A percentile compares a stretch with the other conserved stretches of the same genome.
phyloP scores from a whole-genome alignment of 305 asterid genomes.

The Fraxinus paxiana region DNA sequence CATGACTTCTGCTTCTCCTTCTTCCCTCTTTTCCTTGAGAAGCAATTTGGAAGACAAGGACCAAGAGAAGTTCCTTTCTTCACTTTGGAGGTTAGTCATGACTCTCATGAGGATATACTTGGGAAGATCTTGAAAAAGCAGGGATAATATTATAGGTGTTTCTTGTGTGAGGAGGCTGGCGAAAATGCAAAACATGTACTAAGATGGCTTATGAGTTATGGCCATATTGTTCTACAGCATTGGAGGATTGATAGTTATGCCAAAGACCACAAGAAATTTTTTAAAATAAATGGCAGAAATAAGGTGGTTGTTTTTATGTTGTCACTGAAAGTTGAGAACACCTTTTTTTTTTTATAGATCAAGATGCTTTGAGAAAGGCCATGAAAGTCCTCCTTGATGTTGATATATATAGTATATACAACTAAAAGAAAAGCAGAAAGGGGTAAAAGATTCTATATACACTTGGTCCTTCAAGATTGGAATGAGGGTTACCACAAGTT shows the following conservation, averaged over 20 bases:
- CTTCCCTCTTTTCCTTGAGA: not conserved
- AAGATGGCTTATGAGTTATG: not conserved
- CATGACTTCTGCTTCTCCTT: not conserved
- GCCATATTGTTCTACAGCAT: not conserved
- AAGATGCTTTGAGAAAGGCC: not conserved
- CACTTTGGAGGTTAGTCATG: conserved; percentile 3
- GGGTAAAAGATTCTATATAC: not conserved
- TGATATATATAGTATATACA: not conserved
- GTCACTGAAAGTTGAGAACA: not conserved
- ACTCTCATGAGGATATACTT: not conserved
- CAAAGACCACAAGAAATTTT: not conserved
- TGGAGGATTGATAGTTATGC: not conserved
- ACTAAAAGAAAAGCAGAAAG: not conserved
- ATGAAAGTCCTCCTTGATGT: not conserved
- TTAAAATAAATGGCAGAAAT: not conserved
- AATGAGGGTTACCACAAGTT: not conserved
- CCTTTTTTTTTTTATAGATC: not conserved
- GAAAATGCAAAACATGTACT: not conserved
- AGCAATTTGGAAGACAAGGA: not conserved
- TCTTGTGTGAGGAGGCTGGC: conserved; percentile 1
- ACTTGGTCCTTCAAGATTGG: not conserved
- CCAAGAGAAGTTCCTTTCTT: not conserved
- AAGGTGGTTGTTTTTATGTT: not conserved
- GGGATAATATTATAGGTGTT: not conserved
- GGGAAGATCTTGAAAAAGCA: not conserved